Conservation (phyloP, 148 eudicot species). For the Amaranthus hypochondriacus region DNA sequence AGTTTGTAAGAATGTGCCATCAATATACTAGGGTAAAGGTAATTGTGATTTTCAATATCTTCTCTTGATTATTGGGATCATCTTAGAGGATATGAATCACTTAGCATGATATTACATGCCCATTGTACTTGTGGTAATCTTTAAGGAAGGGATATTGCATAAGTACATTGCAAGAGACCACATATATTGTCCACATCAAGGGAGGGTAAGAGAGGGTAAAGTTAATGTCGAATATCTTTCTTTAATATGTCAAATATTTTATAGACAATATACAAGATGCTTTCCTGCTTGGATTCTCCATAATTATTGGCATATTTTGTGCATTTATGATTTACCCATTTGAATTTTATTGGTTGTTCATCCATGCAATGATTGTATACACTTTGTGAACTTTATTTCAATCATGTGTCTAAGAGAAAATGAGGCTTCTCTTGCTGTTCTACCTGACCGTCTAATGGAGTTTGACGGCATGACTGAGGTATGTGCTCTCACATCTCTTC, state of each 20-base stretch:
- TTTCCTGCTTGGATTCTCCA: background rate
- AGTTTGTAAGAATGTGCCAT: background rate
- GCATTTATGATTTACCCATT: background rate
- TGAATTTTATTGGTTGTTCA: background rate
- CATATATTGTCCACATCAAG: no score
- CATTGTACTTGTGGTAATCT: background rate
- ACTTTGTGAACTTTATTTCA: background rate
- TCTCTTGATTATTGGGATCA: background rate
- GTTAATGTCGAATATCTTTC: background rate
- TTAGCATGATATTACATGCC: no score
- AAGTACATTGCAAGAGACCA: background rate
- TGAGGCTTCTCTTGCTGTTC: constrained; percentile 96
- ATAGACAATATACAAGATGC: background rate
- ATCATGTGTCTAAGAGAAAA: constrained; percentile 58
- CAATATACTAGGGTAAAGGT: constrained; percentile 43
- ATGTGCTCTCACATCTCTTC: background rate
- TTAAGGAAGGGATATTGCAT: background rate
- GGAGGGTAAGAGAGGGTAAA: background rate
- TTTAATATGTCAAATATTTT: background rate
- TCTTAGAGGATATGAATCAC: no score
- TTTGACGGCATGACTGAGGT: constrained; percentile 64
- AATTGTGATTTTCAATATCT: constrained; percentile 1
- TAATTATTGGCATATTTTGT: background rate
- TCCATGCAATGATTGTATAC: background rate
- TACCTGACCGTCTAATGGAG: constrained; percentile 82